phyloP scores from a whole-genome alignment of 176 grass and related monocot species.

The Ensete glaucum region DNA sequence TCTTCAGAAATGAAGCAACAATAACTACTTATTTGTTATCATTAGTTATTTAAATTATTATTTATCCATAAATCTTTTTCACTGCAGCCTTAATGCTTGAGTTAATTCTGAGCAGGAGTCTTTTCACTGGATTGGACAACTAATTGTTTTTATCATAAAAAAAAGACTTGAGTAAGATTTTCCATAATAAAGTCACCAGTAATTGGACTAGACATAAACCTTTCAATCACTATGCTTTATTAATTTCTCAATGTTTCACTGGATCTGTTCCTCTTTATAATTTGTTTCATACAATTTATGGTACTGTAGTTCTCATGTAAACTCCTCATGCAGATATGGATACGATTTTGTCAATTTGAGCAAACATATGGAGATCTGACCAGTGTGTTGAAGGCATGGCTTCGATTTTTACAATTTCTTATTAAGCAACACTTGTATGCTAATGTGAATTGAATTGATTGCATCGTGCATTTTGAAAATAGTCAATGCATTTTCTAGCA shows the following conservation, averaged over 20 bases:
- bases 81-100: no score
- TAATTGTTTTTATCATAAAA: neutral
- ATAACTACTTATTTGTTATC: neutral
- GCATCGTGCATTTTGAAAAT: no score
- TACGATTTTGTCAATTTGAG: constrained; percentile 76
- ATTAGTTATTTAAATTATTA: neutral
- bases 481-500: no score
- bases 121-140: neutral
- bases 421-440: neutral
- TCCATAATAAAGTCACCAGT: no score
- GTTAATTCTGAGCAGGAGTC: no score
- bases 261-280: neutral
- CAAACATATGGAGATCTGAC: constrained; percentile 74
- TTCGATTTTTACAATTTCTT: neutral
- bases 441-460: neutral
- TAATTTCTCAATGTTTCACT: neutral
- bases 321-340: constrained; percentile 67
- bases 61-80: neutral
- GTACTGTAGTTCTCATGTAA: constrained; percentile 5
- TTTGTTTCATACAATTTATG: neutral
- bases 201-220: no score
- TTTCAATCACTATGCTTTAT: no score
- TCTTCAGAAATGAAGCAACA: neutral
- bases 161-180: no score
- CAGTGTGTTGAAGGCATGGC: constrained; percentile 84